Evolutionary conservation across 768 basidiomycete species (phyloP).

Genomic region (Tylopilus felleus): DNA sequence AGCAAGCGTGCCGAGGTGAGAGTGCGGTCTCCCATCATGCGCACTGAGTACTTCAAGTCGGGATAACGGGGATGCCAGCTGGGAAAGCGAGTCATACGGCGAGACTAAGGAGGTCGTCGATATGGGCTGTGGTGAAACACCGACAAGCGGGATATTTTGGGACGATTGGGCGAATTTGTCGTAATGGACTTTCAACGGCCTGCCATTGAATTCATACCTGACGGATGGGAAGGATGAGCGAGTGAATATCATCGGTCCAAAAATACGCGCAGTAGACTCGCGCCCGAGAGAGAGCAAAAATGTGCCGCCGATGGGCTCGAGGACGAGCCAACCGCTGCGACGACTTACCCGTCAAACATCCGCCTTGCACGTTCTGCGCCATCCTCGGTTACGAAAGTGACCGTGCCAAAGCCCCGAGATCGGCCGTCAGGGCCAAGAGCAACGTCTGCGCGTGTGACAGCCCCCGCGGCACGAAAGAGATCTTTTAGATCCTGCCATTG

Average conservation of each 20-base stretch:
- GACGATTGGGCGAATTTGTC: slow-evolving; percentile 68
- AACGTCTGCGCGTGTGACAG: slow-evolving; percentile 87
- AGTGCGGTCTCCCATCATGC: slow-evolving; percentile 20
- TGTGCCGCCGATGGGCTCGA: not conserved
- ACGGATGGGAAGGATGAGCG: slow-evolving; percentile 6
- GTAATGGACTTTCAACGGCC: slow-evolving; percentile 84
- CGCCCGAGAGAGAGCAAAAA: too few species aligned
- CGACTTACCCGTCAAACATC: slow-evolving; percentile 85
- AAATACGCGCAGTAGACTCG: not conserved
- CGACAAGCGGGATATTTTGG: slow-evolving; percentile 25
- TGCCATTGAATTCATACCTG: slow-evolving; percentile 87
- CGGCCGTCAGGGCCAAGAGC: slow-evolving; percentile 85
- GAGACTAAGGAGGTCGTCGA: slow-evolving; percentile 13
- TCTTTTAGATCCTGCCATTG: slow-evolving; percentile 99
- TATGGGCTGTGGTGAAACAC: slow-evolving; percentile 19
- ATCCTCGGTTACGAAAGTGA: slow-evolving; percentile 75
- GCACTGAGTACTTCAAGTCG: slow-evolving; percentile 23
- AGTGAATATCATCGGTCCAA: not conserved
- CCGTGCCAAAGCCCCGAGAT: slow-evolving; percentile 90
- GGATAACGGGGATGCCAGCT: slow-evolving; percentile 21
- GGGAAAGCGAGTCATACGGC: slow-evolving; percentile 23
- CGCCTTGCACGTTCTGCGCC: slow-evolving; percentile 83
- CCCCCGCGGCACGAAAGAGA: slow-evolving; percentile 87
- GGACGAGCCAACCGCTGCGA: not conserved
- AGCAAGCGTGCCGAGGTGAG: slow-evolving; percentile 22